Evolutionary conservation across 306 rosid species (phyloP).

Genomic region (Erythrophleum fordii): DNA sequence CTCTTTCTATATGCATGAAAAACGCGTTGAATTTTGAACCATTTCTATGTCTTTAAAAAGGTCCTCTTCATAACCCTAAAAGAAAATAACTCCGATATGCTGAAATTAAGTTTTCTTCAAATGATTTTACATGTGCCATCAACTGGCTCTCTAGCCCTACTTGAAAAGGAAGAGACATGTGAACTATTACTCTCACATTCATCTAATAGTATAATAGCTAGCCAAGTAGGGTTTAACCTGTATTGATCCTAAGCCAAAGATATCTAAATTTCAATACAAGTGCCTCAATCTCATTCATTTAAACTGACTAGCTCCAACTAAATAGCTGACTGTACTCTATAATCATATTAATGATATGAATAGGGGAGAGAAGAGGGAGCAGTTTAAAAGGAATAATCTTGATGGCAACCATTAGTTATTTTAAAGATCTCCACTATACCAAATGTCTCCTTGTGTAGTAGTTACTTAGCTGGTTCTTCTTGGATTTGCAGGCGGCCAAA

Average conservation of each 20-base stretch:
- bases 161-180: slow-evolving; percentile 51
- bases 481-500: slow-evolving; percentile 46
- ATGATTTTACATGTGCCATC: slow-evolving; percentile 21
- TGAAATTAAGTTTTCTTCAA: slow-evolving; percentile 32
- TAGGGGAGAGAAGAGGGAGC: slow-evolving; percentile 43
- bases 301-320: slow-evolving; percentile 40
- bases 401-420: slow-evolving; percentile 48
- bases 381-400: slow-evolving; percentile 62
- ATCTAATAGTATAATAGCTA: neutral
- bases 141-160: slow-evolving; percentile 45
- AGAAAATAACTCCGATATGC: slow-evolving; percentile 18
- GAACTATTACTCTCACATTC: slow-evolving; percentile 36
- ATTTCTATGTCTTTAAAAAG: slow-evolving; percentile 11
- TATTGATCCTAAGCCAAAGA: slow-evolving; percentile 22
- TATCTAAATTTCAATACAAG: neutral
- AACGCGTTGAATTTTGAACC: slow-evolving; percentile 34
- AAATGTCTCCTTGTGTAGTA: slow-evolving; percentile 54
- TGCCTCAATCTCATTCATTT: slow-evolving; percentile 37
- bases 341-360: slow-evolving; percentile 27
- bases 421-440: slow-evolving; percentile 48
- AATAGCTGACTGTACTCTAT: slow-evolving; percentile 32
- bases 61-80: neutral
- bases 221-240: slow-evolving; percentile 26
- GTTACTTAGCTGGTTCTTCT: slow-evolving; percentile 50
- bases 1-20: slow-evolving; percentile 16